Base-by-base conservation (phyloP, 352 stramenopile species). In the Thalassiosira hispida region DNA sequence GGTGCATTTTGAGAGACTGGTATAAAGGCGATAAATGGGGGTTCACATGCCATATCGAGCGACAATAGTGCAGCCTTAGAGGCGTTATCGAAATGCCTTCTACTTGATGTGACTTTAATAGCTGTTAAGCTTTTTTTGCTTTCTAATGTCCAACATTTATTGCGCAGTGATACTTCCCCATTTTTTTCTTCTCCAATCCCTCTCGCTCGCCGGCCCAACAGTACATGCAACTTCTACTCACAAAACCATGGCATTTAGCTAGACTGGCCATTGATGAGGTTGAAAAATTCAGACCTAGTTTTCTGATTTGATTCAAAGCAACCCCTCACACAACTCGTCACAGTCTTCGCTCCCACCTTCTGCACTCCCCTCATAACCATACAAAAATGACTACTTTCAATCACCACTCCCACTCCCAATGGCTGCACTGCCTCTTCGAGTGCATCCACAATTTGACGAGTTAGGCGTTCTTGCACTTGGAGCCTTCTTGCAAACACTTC, bases 361-460 rank as follows among this genome's bases (percentile, higher is more conserved):
- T 99, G 95, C 2, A 99, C 98, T 49, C 98, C 98, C 31, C 98
- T 94, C 96, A 99, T 99, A 38, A 97, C 94, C 97, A 99, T 99
- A 89, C 98, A 99, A 95, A 99, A 99, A 91, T 99, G 98, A 35
- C 92, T 97, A 79, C 77, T 84, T 84, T 99, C 44, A 53, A 99
- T 96, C 64, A 99, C 96, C n/a, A 99, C 98, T 2, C 93, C 97
- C 16, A 99, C 97, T 33, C 97, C 98, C 61, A 98, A 92, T 47
- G 97, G 97, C 72, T 98, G 85, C 56, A 99, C 95, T 25, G 96
- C 96, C 66, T 98, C 94, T 90, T 98, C 98, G 62, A 99, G 96
- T 9, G 97, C 97, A 87, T 98, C 96, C 0, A 96, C 97, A 90
- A 99, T 99, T 86, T 99, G 96, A 77, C 97, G 96, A 8, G 97